Base-by-base conservation (phyloP, 768 basidiomycete species). In the Auriscalpium microsporum region DNA sequence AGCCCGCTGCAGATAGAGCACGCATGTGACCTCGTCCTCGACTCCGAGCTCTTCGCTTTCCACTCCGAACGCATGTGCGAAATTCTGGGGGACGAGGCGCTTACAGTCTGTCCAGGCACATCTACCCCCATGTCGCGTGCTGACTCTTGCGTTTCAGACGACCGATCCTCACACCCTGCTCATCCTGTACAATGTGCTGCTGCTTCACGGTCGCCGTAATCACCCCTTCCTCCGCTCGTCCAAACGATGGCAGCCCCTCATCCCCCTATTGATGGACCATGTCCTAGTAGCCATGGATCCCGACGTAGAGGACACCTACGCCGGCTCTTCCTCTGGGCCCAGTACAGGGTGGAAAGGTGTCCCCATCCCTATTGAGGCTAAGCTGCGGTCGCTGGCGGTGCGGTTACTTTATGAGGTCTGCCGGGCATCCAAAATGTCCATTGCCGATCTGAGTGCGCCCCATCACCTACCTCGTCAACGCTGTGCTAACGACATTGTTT, bases 41-140 rank as follows among this genome's bases (percentile, higher is more conserved):
- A 83, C 53, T 93, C 90, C 0, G 93, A 94, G 64, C 78, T 98
- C 42, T 96, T 97, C 63, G 69, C 79, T 2, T 94, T 89, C 64
- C 93, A 97, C 68, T 93, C 90, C 3, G 93, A 94, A 65, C 76
- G 95, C 36, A 94, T 94, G 90, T 82, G 85, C 54, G 87, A 91
- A 60, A 78, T 88, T 44, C 73, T 93, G 48, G 73, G 87, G 38
- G 78, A 84, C 48, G 84, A 90, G 62, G 80, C 80, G 11, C 77
- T 79, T 66, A 74, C 76, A 65, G 88, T 92, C 65, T 64, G 83
- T 69, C 10, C 49, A 33, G 13, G 2, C 8, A 8, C 19, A 34
- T 45, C 8, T 48, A 7, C 36, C 10, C 48, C 17, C 1, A 8
- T 48, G 14, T 45, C 35, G 57, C 54, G 38, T 44, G 48, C 47